Evolutionary conservation across 2,329 filamentous ascomycete species (phyloP).

Genomic region (Alternaria infectoria): DNA sequence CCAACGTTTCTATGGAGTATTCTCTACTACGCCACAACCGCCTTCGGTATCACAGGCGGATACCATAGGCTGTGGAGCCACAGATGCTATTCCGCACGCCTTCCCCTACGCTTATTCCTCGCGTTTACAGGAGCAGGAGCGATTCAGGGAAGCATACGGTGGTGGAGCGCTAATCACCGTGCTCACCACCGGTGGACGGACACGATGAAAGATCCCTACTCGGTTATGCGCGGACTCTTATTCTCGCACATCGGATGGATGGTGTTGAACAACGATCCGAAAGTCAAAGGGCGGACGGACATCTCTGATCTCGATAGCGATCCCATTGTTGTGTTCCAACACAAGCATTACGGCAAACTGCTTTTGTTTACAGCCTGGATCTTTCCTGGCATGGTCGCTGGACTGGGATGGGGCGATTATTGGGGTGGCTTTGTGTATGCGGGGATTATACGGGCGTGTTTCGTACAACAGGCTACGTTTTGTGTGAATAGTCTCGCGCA

Average conservation of each 20-base stretch:
- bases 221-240: constrained; percentile 55
- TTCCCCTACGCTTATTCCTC: constrained; percentile 54
- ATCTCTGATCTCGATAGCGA: constrained; percentile 59
- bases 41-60: constrained; percentile 64
- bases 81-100: constrained; percentile 52
- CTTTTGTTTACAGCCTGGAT: constrained; percentile 52
- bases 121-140: constrained; percentile 55
- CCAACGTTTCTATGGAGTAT: constrained; percentile 77
- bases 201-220: constrained; percentile 58
- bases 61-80: constrained; percentile 78
- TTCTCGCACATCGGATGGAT: constrained; percentile 59
- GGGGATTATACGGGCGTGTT: constrained; percentile 56
- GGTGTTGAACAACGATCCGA: constrained; percentile 58
- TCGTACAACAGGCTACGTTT: constrained; percentile 60
- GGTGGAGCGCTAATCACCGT: constrained; percentile 58
- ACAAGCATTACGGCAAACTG: constrained; percentile 53
- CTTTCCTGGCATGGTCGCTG: constrained; percentile 54
- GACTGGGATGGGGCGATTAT: constrained; percentile 57
- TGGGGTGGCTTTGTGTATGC: constrained; percentile 57
- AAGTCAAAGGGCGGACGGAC: constrained; percentile 56
- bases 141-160: constrained; percentile 56
- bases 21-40: constrained; percentile 80
- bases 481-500: constrained; percentile 61
- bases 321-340: constrained; percentile 56
- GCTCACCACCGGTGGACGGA: constrained; percentile 59